Percentiles rank a stretch among this genome's conserved stretches.
Conservation (phyloP, 768 basidiomycete species). For the Rhodotorula babjevae region DNA sequence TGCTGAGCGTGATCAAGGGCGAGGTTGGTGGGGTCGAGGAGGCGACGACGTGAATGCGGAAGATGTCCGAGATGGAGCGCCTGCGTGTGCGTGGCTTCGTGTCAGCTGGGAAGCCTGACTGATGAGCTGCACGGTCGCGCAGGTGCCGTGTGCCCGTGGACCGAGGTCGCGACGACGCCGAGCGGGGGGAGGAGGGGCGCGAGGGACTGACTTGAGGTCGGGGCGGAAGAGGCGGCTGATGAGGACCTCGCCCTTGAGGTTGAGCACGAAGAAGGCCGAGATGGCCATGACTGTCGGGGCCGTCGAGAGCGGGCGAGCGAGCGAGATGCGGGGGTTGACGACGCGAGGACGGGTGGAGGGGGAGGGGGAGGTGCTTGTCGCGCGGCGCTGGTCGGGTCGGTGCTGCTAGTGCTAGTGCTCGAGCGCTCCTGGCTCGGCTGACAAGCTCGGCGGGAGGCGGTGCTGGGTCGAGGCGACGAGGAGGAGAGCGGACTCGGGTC, state of each 20-base stretch:
- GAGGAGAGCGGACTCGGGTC: too few species aligned
- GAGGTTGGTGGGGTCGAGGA: conserved; percentile 71
- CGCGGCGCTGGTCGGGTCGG: too few species aligned
- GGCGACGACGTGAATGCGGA: conserved; percentile 97
- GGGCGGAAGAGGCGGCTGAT: conserved; percentile 93
- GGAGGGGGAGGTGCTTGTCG: neutral
- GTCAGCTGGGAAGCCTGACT: neutral
- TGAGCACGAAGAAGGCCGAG: conserved; percentile 70
- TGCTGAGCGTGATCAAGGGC: conserved; percentile 94
- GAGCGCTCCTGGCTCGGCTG: too few species aligned
- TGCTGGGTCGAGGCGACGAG: too few species aligned
- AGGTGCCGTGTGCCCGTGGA: too few species aligned
- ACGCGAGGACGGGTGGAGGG: neutral
- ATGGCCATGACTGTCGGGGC: neutral
- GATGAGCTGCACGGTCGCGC: too few species aligned
- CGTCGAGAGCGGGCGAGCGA: neutral
- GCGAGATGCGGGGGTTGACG: neutral
- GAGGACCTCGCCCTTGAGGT: conserved; percentile 98
- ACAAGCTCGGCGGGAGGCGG: too few species aligned
- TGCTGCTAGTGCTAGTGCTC: too few species aligned
- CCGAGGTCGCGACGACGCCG: neutral
- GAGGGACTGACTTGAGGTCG: conserved; percentile 79
- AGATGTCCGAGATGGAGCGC: conserved; percentile 53
- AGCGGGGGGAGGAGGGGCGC: neutral
- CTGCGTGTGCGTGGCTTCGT: conserved; percentile 10